phyloP scores from a whole-genome alignment of 805 yeast species.

The Cyberlindnera petersonii region DNA sequence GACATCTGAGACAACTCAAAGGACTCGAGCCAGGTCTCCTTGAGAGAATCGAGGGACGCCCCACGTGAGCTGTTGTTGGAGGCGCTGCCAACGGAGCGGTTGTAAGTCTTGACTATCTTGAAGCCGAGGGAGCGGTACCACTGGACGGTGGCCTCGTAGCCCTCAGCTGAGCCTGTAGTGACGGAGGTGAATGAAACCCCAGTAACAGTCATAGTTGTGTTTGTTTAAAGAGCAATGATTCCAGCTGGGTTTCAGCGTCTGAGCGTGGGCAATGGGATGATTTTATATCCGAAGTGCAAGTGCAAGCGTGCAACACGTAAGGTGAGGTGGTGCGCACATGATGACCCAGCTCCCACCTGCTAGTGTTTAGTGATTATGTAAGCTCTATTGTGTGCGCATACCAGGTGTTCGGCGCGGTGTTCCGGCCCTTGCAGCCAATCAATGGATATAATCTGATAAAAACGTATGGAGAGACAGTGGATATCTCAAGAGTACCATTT shows the following conservation, averaged over 20 bases:
- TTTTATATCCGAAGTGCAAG: neutral
- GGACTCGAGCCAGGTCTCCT: slow-evolving; percentile 70
- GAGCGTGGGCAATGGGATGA: neutral
- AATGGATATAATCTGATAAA: too few relatives aligned
- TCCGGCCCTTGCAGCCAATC: too few relatives aligned
- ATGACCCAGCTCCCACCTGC: slow-evolving; percentile 1
- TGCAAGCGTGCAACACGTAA: too few relatives aligned
- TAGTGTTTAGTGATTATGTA: neutral
- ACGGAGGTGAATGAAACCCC: slow-evolving; percentile 59
- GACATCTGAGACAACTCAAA: slow-evolving; percentile 55
- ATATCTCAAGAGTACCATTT: too few relatives aligned
- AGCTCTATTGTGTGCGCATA: neutral
- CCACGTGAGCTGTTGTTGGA: slow-evolving; percentile 43
- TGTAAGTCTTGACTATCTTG: slow-evolving; percentile 52
- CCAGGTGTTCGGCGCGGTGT: too few relatives aligned
- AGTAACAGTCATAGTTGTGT: slow-evolving; percentile 20
- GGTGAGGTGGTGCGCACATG: slow-evolving; percentile 4
- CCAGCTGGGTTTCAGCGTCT: neutral
- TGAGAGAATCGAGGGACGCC: slow-evolving; percentile 59
- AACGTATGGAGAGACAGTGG: too few relatives aligned
- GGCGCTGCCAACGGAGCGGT: slow-evolving; percentile 42
- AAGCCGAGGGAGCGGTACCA: slow-evolving; percentile 65
- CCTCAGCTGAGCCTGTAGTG: slow-evolving; percentile 46
- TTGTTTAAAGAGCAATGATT: too few relatives aligned
- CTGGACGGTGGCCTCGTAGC: slow-evolving; percentile 44